phyloP scores from a whole-genome alignment of 73 alveolate species.

The Tetrahymena elliotti region DNA sequence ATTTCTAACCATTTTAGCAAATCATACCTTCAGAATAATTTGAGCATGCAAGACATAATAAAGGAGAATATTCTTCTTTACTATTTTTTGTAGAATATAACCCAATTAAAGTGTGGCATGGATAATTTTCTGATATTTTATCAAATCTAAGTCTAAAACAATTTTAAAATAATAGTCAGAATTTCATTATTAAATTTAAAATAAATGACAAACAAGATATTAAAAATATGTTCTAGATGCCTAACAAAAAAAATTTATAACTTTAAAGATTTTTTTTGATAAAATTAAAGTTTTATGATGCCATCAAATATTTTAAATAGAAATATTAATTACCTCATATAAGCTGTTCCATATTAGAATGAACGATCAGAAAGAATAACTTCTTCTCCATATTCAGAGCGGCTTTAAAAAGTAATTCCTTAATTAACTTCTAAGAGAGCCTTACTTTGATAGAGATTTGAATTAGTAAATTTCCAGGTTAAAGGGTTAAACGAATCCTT shows the following conservation, averaged over 20 bases:
- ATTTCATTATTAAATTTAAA: no score
- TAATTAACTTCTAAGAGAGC: neutral
- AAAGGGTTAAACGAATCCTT: neutral
- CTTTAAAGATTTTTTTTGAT: no score
- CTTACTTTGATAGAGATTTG: neutral
- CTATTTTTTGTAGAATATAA: neutral
- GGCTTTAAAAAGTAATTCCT: neutral
- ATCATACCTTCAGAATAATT: neutral
- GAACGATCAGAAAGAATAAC: neutral
- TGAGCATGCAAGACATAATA: neutral
- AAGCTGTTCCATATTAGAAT: neutral
- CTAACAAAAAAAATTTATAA: no score
- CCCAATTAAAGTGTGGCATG: neutral
- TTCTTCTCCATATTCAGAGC: neutral
- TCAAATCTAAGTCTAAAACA: neutral
- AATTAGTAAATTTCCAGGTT: neutral
- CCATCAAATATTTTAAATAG: no score
- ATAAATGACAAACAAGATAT: no score
- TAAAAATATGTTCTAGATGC: no score
- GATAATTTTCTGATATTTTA: neutral
- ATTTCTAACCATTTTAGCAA: neutral
- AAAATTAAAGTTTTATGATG: no score
- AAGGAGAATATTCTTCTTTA: neutral
- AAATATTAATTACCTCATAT: neutral
- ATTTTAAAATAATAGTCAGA: neutral